Evolutionary conservation across 2,329 filamentous ascomycete genomes (phyloP).

Genomic region (Xylaria arbuscula): DNA sequence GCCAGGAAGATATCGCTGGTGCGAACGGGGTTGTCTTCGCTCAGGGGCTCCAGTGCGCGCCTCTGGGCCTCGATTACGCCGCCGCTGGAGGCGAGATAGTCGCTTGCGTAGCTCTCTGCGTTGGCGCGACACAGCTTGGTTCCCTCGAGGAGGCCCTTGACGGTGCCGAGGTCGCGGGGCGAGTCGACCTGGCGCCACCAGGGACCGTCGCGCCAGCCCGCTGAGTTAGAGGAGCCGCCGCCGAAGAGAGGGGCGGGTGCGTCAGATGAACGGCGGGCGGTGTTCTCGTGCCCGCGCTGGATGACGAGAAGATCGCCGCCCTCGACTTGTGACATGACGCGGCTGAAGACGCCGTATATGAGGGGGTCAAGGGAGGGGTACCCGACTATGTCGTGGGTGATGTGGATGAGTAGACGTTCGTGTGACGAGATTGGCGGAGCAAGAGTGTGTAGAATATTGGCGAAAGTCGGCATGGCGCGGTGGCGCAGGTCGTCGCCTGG

Average conservation of each 20-base stretch:
- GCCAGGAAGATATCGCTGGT: constrained; percentile 95
- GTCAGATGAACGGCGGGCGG: constrained; percentile 73
- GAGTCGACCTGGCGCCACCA: constrained; percentile 86
- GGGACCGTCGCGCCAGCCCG: constrained; percentile 90
- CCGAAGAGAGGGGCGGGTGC: constrained; percentile 61
- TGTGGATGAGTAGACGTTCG: constrained; percentile 96
- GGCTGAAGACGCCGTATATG: constrained; percentile 89
- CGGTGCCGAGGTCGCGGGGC: constrained; percentile 80
- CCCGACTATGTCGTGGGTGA: constrained; percentile 92
- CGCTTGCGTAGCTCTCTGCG: constrained; percentile 86
- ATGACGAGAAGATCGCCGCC: constrained; percentile 94
- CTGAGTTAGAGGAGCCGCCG: constrained; percentile 55
- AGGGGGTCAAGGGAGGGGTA: constrained; percentile 95
- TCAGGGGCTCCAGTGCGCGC: constrained; percentile 80
- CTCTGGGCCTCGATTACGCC: constrained; percentile 84
- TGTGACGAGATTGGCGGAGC: constrained; percentile 97
- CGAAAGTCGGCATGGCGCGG: constrained; percentile 92
- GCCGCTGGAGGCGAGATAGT: constrained; percentile 83
- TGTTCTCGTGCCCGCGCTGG: constrained; percentile 89
- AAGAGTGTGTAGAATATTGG: constrained; percentile 92
- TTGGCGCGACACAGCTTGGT: constrained; percentile 91
- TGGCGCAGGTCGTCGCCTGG: constrained; percentile 86
- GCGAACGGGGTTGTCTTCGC: constrained; percentile 87
- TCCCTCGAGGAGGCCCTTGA: constrained; percentile 84
- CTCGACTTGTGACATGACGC: constrained; percentile 99